phyloP scores from a whole-genome alignment of 495 filamentous ascomycete genomes.

The Immersiella caudata region DNA sequence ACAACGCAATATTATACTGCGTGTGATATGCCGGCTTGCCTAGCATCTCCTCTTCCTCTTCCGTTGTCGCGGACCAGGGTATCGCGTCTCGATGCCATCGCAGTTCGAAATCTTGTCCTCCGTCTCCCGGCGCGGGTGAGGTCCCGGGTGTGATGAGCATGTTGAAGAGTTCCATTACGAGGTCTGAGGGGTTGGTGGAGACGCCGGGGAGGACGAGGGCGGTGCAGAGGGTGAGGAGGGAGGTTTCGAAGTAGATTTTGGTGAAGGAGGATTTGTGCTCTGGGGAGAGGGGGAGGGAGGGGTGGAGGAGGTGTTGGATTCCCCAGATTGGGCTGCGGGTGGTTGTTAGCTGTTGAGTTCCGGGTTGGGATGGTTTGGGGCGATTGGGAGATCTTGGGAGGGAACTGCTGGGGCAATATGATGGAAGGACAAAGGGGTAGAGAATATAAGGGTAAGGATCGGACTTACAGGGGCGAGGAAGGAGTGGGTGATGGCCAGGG shows the following conservation, averaged over 20 bases:
- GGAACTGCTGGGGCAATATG: no score
- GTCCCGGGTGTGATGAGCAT: conserved; percentile 66
- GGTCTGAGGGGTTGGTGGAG: neutral
- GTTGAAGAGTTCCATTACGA: conserved; percentile 68
- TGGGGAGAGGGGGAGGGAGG: conserved; percentile 47
- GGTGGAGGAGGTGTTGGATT: conserved; percentile 81
- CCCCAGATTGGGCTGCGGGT: conserved; percentile 81
- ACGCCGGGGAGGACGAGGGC: neutral
- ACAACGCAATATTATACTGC: conserved; percentile 77
- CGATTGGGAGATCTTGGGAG: no score
- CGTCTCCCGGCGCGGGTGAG: neutral
- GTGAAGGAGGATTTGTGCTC: conserved; percentile 59
- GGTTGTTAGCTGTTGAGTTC: no score
- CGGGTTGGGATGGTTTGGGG: no score
- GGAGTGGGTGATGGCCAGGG: conserved; percentile 65
- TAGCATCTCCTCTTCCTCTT: conserved; percentile 50
- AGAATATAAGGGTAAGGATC: no score
- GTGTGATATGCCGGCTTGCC: conserved; percentile 57
- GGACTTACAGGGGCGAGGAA: conserved; percentile 48
- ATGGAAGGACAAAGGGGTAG: no score
- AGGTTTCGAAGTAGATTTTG: conserved; percentile 64
- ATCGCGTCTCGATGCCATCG: conserved; percentile 83
- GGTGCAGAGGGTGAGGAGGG: conserved; percentile 46
- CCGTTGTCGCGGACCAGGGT: conserved; percentile 53
- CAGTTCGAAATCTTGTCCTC: conserved; percentile 58